These are phyloP conservation scores for Vicia faba DNA, from an alignment of 306 rosid genomes.

Conservation along the genomic window DNA sequence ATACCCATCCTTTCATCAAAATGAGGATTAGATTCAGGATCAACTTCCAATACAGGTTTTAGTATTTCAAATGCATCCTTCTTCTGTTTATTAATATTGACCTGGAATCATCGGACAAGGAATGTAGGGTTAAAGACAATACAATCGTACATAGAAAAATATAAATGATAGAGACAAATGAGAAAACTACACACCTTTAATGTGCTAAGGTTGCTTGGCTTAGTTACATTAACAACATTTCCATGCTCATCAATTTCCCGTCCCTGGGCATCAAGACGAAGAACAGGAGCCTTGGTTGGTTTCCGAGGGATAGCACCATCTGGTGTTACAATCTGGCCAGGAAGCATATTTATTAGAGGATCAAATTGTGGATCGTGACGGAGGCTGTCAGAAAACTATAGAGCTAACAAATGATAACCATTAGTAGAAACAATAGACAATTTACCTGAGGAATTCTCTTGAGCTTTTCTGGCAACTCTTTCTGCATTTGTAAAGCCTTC, in stretches of 20 bases:
- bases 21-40: constrained; percentile 82
- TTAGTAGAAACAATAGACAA: constrained; percentile 6
- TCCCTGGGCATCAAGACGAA: constrained; percentile 95
- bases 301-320: constrained; percentile 68
- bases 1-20: constrained; percentile 83
- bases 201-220: constrained; percentile 88
- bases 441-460: constrained; percentile 77
- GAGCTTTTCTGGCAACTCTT: constrained; percentile 72
- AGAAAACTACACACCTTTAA: constrained; percentile 67
- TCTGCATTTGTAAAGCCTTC: constrained; percentile 80
- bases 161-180: constrained; percentile 12
- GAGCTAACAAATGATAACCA: constrained; percentile 10
- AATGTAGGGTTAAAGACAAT: neutral
- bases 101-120: constrained; percentile 55
- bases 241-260: constrained; percentile 95
- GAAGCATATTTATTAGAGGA: constrained; percentile 86
- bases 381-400: constrained; percentile 14
- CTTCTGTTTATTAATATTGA: constrained; percentile 91
- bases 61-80: constrained; percentile 89
- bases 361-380: constrained; percentile 93
- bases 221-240: constrained; percentile 70
- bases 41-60: constrained; percentile 83
- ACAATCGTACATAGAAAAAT: constrained; percentile 1
- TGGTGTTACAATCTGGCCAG: constrained; percentile 65
- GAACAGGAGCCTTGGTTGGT: constrained; percentile 88